Percentiles rank a stretch among this genome's conserved stretches.
phyloP scores from a whole-genome alignment of 1,284 basidiomycete genomes.

The Ustilago xerochloae region DNA sequence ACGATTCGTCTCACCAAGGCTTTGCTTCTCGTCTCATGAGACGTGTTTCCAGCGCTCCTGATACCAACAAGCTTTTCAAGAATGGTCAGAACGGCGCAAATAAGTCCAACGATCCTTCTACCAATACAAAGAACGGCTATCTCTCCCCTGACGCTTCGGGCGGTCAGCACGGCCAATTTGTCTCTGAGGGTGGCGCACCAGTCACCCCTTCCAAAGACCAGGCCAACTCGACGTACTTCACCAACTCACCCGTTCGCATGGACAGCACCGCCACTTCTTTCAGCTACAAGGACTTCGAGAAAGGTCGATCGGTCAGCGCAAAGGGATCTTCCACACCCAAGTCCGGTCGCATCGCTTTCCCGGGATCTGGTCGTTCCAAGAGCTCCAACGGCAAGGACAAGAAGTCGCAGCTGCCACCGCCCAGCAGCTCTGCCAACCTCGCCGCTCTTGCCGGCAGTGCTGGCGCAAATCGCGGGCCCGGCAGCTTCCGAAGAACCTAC shows the following conservation, averaged over 20 bases:
- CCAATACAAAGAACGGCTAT: slow-evolving; percentile 33
- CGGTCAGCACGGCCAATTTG: slow-evolving; percentile 27
- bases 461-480: slow-evolving; percentile 70
- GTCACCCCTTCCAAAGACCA: slow-evolving; percentile 22
- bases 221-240: slow-evolving; percentile 46
- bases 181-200: slow-evolving; percentile 22
- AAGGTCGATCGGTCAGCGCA: slow-evolving; percentile 37
- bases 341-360: slow-evolving; percentile 53
- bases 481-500: slow-evolving; percentile 87
- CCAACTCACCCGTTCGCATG: slow-evolving; percentile 62
- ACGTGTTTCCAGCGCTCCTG: slow-evolving; percentile 94
- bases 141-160: slow-evolving; percentile 72
- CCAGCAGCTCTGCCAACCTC: slow-evolving; percentile 74
- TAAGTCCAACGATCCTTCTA: slow-evolving; percentile 11
- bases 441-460: slow-evolving; percentile 56
- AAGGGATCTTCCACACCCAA: slow-evolving; percentile 54
- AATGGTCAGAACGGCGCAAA: slow-evolving; percentile 33
- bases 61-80: slow-evolving; percentile 88
- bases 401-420: slow-evolving; percentile 79
- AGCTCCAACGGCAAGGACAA: slow-evolving; percentile 69
- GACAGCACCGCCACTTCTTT: slow-evolving; percentile 62
- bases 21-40: slow-evolving; percentile 72
- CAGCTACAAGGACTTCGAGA: slow-evolving; percentile 64
- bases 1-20: slow-evolving; percentile 26
- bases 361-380: slow-evolving; percentile 54